Evolutionary conservation across 2,329 filamentous ascomycete species (phyloP).

Genomic region (Colletotrichum cereale): DNA sequence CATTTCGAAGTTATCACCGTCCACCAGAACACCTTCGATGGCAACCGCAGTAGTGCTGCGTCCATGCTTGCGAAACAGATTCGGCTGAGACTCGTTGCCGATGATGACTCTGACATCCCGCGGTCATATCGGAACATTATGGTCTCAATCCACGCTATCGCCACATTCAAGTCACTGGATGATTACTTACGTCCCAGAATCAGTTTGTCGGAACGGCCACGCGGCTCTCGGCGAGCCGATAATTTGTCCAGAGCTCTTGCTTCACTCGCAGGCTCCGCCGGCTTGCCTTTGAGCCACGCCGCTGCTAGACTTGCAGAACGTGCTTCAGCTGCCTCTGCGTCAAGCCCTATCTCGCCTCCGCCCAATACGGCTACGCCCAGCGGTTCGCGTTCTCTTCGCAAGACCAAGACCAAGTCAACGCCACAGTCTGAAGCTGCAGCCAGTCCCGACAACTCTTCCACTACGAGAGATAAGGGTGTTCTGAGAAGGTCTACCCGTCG

Average conservation of each 20-base stretch:
- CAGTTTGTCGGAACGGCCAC: conserved; percentile 80
- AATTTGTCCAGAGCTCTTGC: conserved; percentile 78
- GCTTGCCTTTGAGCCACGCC: conserved; percentile 65
- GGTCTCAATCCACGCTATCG: conserved; percentile 98
- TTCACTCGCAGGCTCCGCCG: conserved; percentile 80
- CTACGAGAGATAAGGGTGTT: conserved; percentile 67
- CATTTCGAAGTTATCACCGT: conserved; percentile 98
- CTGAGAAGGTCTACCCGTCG: conserved; percentile 75
- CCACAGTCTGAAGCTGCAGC: conserved; percentile 55
- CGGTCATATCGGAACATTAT: conserved; percentile 91
- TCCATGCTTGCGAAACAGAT: conserved; percentile 98
- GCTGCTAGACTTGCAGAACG: conserved; percentile 63
- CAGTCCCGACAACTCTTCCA: conserved; percentile 60
- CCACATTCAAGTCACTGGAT: conserved; percentile 95
- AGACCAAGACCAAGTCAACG: conserved; percentile 62
- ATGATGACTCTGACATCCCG: conserved; percentile 92
- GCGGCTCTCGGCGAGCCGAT: conserved; percentile 70
- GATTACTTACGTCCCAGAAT: conserved; percentile 96
- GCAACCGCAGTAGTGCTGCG: conserved; percentile 88
- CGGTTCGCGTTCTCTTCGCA: conserved; percentile 57
- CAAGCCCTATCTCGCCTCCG: conserved; percentile 52
- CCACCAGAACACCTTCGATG: conserved; percentile 91
- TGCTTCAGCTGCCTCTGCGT: conserved; percentile 53
- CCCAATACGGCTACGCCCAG: conserved; percentile 55
- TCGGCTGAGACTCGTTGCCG: conserved; percentile 86